Evolutionary conservation across 192 early-diverging fungal genomes (phyloP), one percentile per base, ranked within the genome.

Genomic region (Coemansia nantahalensis): DNA sequence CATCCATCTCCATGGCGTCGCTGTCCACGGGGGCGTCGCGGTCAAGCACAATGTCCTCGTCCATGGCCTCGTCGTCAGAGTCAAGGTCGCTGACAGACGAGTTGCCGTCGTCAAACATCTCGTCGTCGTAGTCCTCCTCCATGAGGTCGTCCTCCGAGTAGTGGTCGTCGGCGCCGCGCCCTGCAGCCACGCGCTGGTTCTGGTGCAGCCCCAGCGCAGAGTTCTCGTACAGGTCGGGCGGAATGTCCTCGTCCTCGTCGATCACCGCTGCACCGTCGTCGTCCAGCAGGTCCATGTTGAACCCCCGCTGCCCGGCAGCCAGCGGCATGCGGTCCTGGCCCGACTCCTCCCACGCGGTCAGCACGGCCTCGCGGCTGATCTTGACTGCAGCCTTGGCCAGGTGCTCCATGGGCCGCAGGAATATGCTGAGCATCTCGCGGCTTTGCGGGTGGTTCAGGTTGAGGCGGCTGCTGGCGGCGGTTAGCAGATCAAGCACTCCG

Each of bases 381-480:
- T 86, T 90, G 45, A 93, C 87, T 14, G 96, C 93, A 5, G 90
- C 57, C 58, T 93, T 91, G 13, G 94, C 87, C 50, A 99, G 73
- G 23, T 83, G 81, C 62, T 96, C 94, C 35, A 97, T 78, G 7
- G 94, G 96, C 39, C 90, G 89, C 41, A 97, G 51, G 45, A 99
- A 77, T 5, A 86, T 62, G 22, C 71, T 84, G 12, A 95, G 81
- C 23, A 97, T 79, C 14, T 75, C 69, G 38, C 82, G 87, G 24
- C 89, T 81, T 35, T 82, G 76, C 8, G 96, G 96, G 57, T 96
- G 91, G 59, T 94, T 90, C 28, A 93, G 68, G 59, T 99, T 94
- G 31, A 99, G 78, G 46, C 92, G 90, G 30, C 82, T 84, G 17
- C 93, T 65, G 3, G 89, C 82, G 31, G 79, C 83, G 6, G 93